phyloP scores from a whole-genome alignment of 176 grass and related monocot genomes.

The Urochloa ruziziensis region DNA sequence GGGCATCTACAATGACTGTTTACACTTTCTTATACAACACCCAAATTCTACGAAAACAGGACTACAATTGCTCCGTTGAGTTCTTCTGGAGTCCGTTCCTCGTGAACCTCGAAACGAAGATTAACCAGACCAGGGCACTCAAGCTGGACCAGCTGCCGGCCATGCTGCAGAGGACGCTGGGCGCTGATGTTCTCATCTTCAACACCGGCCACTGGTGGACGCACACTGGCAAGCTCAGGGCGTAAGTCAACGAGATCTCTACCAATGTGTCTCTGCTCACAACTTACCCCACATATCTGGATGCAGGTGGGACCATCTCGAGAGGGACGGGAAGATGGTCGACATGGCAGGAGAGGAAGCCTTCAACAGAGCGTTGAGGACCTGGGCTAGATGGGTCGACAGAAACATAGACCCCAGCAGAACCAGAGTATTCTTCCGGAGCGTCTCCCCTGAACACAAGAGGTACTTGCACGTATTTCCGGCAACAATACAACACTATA shows the following conservation, averaged over 20 bases:
- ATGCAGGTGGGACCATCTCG: conserved; percentile 51
- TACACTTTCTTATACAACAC: background rate
- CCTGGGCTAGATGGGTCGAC: conserved; percentile 57
- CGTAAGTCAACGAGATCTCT: background rate
- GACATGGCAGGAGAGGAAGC: conserved; percentile 40
- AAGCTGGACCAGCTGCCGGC: conserved; percentile 48
- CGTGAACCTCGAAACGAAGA: conserved; percentile 42
- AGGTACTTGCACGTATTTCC: conserved; percentile 3
- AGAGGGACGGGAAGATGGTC: conserved; percentile 13
- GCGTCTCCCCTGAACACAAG: conserved; percentile 63
- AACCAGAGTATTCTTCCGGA: conserved; percentile 60
- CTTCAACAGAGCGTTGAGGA: conserved; percentile 38
- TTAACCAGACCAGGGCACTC: conserved; percentile 29
- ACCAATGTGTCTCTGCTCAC: no score
- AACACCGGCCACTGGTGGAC: conserved; percentile 84
- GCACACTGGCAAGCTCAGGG: conserved; percentile 53
- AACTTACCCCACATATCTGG: background rate
- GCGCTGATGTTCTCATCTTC: conserved; percentile 53
- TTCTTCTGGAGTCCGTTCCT: conserved; percentile 73
- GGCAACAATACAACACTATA: background rate
- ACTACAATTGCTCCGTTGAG: conserved; percentile 57
- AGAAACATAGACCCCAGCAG: conserved; percentile 9
- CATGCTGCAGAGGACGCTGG: background rate
- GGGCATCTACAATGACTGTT: background rate
- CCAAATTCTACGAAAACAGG: background rate